These are phyloP conservation scores for Anthoceros angustus DNA, from an alignment of 225 moss, liverwort and hornwort species.

Conservation along the genomic window DNA sequence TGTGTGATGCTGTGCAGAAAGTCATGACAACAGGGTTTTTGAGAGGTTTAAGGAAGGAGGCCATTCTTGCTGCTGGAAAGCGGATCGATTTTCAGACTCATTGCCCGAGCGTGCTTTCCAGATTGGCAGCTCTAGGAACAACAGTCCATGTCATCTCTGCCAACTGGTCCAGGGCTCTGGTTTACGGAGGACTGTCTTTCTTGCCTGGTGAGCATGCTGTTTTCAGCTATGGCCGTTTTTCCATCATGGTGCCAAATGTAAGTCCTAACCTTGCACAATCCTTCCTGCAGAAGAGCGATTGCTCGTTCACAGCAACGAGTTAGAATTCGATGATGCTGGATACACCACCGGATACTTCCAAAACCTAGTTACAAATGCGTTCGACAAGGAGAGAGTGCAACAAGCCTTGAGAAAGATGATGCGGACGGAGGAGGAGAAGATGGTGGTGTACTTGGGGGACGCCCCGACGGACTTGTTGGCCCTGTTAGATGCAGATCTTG, in stretches of 20 bases:
- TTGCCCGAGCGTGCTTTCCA: conserved; percentile 15
- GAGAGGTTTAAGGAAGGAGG: conserved; percentile 18
- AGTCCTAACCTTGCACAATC: background rate
- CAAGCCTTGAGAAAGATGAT: conserved; percentile 14
- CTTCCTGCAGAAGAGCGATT: conserved; percentile 12
- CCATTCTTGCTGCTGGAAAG: conserved; percentile 19
- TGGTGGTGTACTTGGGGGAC: conserved; percentile 35
- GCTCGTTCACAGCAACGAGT: conserved; percentile 29
- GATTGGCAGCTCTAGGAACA: conserved; percentile 17
- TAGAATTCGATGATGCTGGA: conserved; percentile 18
- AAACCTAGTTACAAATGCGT: conserved; percentile 24
- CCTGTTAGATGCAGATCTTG: conserved; percentile 32
- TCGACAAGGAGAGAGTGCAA: conserved; percentile 32
- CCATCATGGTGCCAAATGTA: background rate
- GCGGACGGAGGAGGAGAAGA: background rate
- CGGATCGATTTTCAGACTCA: conserved; percentile 14
- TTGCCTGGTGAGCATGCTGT: conserved; percentile 11
- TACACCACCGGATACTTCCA: conserved; percentile 17
- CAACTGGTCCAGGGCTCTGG: conserved; percentile 36
- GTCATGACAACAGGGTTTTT: conserved; percentile 20
- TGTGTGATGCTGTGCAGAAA: conserved; percentile 10
- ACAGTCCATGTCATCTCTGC: conserved; percentile 28
- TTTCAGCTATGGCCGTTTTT: background rate
- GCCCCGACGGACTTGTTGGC: conserved; percentile 31
- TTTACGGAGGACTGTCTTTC: conserved; percentile 23